Evolutionary conservation across 1,284 basidiomycete species (phyloP).

Genomic region (Tetrapyrgos nigripes): DNA sequence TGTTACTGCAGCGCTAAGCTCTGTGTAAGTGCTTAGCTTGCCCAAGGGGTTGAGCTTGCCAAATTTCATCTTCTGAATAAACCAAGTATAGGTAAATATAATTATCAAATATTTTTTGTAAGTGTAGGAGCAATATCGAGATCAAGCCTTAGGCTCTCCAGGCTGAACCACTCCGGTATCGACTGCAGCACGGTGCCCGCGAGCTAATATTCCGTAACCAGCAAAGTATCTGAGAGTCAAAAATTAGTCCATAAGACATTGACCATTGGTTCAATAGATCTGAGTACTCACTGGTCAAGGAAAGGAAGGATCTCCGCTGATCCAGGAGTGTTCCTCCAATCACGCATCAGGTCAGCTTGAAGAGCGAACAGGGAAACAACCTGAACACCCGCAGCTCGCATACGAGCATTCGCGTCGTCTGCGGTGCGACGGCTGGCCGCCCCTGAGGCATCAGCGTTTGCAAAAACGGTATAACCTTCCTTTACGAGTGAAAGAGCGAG

Average conservation of each 20-base stretch:
- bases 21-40: too few relatives aligned
- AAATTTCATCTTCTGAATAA: too few relatives aligned
- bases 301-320: slow-evolving; percentile 9
- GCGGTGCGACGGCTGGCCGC: slow-evolving; percentile 45
- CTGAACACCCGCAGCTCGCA: slow-evolving; percentile 51
- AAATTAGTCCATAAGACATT: neutral
- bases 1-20: too few relatives aligned
- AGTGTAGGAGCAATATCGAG: too few relatives aligned
- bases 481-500: slow-evolving; percentile 49
- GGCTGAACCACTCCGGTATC: slow-evolving; percentile 4
- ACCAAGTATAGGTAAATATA: too few relatives aligned
- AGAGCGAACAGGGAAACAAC: slow-evolving; percentile 51
- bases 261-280: neutral
- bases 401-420: slow-evolving; percentile 50
- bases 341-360: slow-evolving; percentile 50
- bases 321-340: slow-evolving; percentile 45
- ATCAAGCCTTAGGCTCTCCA: slow-evolving; percentile 1
- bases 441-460: slow-evolving; percentile 52
- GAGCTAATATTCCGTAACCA: slow-evolving; percentile 9
- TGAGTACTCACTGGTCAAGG: slow-evolving; percentile 7
- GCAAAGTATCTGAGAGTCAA: slow-evolving; percentile 8
- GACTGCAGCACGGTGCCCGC: slow-evolving; percentile 12
- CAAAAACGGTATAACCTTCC: slow-evolving; percentile 52
- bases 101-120: too few relatives aligned
- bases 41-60: too few relatives aligned